A percentile compares a stretch with the other conserved stretches of the same genome.
Evolutionary conservation across 345 rosid genomes (phyloP).

Genomic region (Eucalyptus dawsonii): DNA sequence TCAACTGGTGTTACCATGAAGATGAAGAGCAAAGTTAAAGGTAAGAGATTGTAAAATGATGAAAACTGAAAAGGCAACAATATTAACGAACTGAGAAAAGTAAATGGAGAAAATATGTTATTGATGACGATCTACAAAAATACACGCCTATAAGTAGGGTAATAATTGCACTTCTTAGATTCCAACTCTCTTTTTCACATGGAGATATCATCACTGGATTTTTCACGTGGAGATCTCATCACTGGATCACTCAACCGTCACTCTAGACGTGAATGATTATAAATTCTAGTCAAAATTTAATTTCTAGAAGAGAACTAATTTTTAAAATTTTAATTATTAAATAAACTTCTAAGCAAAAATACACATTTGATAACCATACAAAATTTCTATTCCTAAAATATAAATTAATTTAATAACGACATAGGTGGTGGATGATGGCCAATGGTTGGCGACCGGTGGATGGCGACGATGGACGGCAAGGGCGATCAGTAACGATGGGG

Average conservation of each 20-base stretch:
- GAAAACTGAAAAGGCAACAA: background rate
- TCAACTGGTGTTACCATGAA: background rate
- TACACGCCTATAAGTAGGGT: background rate
- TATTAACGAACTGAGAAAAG: background rate
- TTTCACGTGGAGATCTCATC: background rate
- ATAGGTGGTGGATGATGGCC: accelerated
- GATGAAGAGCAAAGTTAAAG: background rate
- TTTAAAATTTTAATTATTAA: too few relatives aligned
- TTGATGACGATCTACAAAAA: background rate
- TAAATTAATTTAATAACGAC: too few relatives aligned
- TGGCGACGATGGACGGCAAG: accelerated
- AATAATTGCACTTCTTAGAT: background rate
- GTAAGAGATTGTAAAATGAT: background rate
- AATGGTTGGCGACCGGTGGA: accelerated
- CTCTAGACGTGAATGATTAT: accelerated
- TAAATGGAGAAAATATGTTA: background rate
- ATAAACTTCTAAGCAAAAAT: accelerated
- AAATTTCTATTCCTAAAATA: accelerated
- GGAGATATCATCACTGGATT: background rate
- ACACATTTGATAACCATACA: accelerated
- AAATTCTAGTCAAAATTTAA: too few relatives aligned
- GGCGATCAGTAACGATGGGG: accelerated
- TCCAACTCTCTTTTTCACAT: background rate
- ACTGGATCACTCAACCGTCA: background rate
- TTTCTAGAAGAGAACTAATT: accelerated